Percentiles rank a stretch among this genome's conserved stretches.
Conservation (phyloP, 2,329 filamentous ascomycete genomes). For the Beauveria medogensis region DNA sequence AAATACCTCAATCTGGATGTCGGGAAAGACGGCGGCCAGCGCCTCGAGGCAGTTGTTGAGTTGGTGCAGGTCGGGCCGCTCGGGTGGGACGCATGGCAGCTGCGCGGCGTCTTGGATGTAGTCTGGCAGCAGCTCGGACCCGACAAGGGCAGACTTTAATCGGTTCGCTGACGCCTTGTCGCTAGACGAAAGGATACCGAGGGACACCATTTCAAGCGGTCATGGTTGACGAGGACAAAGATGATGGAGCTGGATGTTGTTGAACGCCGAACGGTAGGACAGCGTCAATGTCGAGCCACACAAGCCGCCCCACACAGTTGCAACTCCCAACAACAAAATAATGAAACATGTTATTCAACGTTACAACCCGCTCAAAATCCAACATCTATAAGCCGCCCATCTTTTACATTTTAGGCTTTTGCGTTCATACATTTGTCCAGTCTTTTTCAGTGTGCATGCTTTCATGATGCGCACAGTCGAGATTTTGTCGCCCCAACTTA, state of each 20-base stretch:
- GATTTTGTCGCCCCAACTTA: conserved; percentile 22
- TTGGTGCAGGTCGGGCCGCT: conserved; percentile 55
- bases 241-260: not conserved
- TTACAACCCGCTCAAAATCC: not conserved
- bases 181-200: conserved; percentile 37
- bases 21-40: conserved; percentile 66
- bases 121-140: conserved; percentile 24
- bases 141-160: conserved; percentile 22
- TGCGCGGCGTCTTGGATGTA: conserved; percentile 51
- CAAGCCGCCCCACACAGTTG: not conserved
- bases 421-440: conserved; percentile 31
- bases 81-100: conserved; percentile 38
- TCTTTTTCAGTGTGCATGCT: conserved; percentile 26
- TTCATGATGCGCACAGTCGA: conserved; percentile 24
- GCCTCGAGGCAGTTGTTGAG: conserved; percentile 63
- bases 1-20: conserved; percentile 75
- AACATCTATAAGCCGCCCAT: conserved; percentile 13
- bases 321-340: not conserved
- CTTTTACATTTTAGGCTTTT: conserved; percentile 22
- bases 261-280: not conserved
- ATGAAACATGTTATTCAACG: not conserved
- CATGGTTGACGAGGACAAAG: conserved; percentile 21
- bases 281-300: not conserved
- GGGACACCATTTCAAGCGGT: conserved; percentile 40
- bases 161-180: conserved; percentile 28